Percentiles rank a stretch among this genome's conserved stretches.
Evolutionary conservation across 108 stramenopile genomes (phyloP).

Genomic region (Fistulifera solaris): DNA sequence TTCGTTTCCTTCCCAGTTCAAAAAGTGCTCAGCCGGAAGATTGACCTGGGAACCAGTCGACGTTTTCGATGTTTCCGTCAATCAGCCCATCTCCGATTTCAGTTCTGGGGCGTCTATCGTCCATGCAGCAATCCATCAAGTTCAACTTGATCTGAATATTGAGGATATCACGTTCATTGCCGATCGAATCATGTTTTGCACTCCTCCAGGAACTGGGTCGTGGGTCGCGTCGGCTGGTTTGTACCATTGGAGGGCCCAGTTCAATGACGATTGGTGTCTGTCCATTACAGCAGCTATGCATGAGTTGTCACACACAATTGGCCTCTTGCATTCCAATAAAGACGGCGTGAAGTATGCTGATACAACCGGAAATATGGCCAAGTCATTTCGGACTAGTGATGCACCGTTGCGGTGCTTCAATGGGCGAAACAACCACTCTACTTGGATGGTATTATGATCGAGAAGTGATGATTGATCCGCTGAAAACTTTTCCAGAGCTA

Average conservation of each 20-base stretch:
- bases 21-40: slow-evolving; percentile 5
- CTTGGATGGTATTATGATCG: slow-evolving; percentile 40
- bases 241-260: slow-evolving; percentile 20
- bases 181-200: slow-evolving; percentile 3
- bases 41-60: not conserved
- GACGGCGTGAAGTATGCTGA: slow-evolving; percentile 35
- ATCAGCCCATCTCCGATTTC: slow-evolving; percentile 5
- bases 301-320: slow-evolving; percentile 61
- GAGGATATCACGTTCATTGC: not conserved
- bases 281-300: slow-evolving; percentile 30
- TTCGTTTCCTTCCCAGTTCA: not conserved
- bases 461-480: slow-evolving; percentile 1
- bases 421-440: slow-evolving; percentile 19
- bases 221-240: slow-evolving; percentile 9
- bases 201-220: slow-evolving; percentile 12
- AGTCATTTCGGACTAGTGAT: not conserved
- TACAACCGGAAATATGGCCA: slow-evolving; percentile 26
- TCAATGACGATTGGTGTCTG: slow-evolving; percentile 48
- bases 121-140: not conserved
- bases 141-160: not conserved
- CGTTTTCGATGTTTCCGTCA: not conserved
- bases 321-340: slow-evolving; percentile 38
- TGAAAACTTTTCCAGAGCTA: not conserved
- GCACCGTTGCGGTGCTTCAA: slow-evolving; percentile 6
- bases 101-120: not conserved